Evolutionary conservation across 2,329 filamentous ascomycete species (phyloP), one percentile per base, ranked within the genome.

Genomic region (Paecilomyces sp.): DNA sequence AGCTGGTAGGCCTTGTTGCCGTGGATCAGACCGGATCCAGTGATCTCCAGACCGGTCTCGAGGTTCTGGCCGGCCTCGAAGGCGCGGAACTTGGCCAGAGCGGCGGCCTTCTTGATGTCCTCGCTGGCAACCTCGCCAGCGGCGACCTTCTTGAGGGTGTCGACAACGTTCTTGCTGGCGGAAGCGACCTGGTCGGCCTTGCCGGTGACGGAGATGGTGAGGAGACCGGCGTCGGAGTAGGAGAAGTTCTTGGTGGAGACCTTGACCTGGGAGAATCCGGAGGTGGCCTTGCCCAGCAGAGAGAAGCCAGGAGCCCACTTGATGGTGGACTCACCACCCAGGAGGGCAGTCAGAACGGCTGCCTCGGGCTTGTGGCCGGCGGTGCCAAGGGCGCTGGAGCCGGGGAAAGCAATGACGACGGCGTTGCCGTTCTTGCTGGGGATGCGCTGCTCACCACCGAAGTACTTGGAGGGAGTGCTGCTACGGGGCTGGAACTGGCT

Each of bases 301-400:
- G 90, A 93, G 84, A 96, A 97, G 69, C 94, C 94, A 64, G 91
- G 80, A 57, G 91, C 88, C 93, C 93, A 99, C 83, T 97, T 99
- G 82, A 97, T 92, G 77, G 81, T 89, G 58, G 92, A 89, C 77
- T 95, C 81, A 63, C 93, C 94, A 72, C 94, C 94, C 57, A 99
- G 89, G 22, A 99, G 87, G 64, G 92, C 87, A 60, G 90, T 86
- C 59, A 99, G 87, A 64, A 99, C 92, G 64, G 89, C 85, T 64
- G 91, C 85, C 79, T 97, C 92, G 59, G 94, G 90, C 83, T 96
- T 96, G 83, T 90, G 91, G 70, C 86, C 86, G 64, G 83, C 82
- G 68, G 81, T 75, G 47, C 85, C 87, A 70, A 85, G 85, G 41
- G 88, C 87, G 78, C 91, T 89, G 64, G 91, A 92, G 62, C 93